Base-by-base conservation (phyloP, 2,329 filamentous ascomycete species). In the Canariomyces notabilis region DNA sequence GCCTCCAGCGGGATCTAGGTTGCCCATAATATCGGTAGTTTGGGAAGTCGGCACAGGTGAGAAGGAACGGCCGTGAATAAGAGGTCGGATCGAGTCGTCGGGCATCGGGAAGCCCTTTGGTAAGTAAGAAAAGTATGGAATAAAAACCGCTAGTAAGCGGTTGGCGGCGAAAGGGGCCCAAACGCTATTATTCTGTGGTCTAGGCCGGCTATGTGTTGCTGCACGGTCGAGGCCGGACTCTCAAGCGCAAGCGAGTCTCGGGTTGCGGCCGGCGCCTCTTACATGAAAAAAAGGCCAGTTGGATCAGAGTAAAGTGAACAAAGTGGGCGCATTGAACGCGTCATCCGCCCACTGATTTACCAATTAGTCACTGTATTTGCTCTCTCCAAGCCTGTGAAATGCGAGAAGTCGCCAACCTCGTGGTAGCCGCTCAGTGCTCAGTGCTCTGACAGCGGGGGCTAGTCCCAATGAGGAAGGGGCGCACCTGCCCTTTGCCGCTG, bases 81-180 rank as follows among this genome's bases (percentile, higher is more conserved):
- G 54, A 41, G 56, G 56, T 16, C 45, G 44, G 34, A 57, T 44
- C n/a, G 55, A 54, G 33, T 59, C 57, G 57, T 59, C 57, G 46
- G 52, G 57, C 57, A 59, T 59, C 47, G 47, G 54, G 48, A 49
- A 44, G 46, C 49, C 49, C 46, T 42, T 39, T 14, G 39, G 31
- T 34, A 37, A 31, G 29, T 19, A 37, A 26, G 26, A 38, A 31
- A 39, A 41, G 23, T 39, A 20, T 19, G 42, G 16, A 21, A 23
- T 3, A 38, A 42, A 38, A 41, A 44, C 40, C 42, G 16, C 7
- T 32, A 7, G 15, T 31, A 26, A 29, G 9, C 19, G n/a, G 26
- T 23, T 8, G 40, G 22, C 18, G 31, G 12, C 15, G 31, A 40
- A 39, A 19, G 23, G 20, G 43, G 34, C 37, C 40, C 44, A 42